These are phyloP conservation scores for Tetracentron sinense DNA, from an alignment of 164 flowering plant genomes.

Conservation along the genomic window DNA sequence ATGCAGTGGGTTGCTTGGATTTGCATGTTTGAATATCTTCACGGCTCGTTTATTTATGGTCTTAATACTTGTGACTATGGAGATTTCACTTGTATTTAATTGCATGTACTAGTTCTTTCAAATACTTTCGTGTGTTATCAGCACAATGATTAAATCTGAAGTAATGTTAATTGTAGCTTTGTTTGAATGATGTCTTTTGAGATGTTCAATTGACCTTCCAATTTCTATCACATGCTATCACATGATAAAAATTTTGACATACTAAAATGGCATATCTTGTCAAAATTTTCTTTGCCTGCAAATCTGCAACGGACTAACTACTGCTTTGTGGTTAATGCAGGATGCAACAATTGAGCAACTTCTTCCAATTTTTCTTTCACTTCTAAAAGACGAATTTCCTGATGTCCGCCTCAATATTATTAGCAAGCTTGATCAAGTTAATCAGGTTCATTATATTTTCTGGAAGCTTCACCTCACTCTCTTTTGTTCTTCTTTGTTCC, in stretches of 20 bases:
- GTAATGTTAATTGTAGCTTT: not conserved
- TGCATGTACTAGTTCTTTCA: not conserved
- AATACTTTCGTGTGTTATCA: not conserved
- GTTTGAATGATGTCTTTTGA: not conserved
- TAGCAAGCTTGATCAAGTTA: slow-evolving; percentile 99
- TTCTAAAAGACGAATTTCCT: slow-evolving; percentile 95
- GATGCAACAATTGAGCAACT: slow-evolving; percentile 96
- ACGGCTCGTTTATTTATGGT: not conserved
- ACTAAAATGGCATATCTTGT: no score
- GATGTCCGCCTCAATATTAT: slow-evolving; percentile 97
- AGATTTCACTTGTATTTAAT: not conserved
- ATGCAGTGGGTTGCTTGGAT: not conserved
- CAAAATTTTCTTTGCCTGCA: not conserved
- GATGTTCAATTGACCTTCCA: not conserved
- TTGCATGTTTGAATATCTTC: not conserved
- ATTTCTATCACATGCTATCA: not conserved
- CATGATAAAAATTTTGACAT: no score
- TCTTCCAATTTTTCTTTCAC: slow-evolving; percentile 93
- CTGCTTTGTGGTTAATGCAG: slow-evolving; percentile 41
- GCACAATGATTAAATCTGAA: not conserved
- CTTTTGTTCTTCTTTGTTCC: not conserved
- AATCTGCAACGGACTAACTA: not conserved
- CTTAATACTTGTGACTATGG: not conserved
- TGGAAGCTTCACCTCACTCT: not conserved
- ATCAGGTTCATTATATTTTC: slow-evolving; percentile 53